A percentile compares a stretch with the other conserved stretches of the same genome.
Conservation (phyloP, 805 yeast species). For the Candida krabiensis region DNA sequence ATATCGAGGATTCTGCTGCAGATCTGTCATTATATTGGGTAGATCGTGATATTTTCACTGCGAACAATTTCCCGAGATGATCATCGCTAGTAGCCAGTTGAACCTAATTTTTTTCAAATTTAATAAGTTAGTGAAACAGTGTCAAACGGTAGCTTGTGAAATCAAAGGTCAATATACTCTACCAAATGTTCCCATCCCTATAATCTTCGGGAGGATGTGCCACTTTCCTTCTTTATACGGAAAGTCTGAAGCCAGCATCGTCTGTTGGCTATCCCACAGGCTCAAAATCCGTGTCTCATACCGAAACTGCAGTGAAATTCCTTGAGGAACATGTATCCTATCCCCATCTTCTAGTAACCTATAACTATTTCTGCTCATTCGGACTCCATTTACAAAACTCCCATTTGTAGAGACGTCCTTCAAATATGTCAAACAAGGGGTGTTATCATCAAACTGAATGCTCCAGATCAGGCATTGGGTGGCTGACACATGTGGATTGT, state of each 20-base stretch:
- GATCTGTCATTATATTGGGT: conserved; percentile 27
- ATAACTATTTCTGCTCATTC: conserved; percentile 29
- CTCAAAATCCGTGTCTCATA: conserved; percentile 13
- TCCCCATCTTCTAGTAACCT: conserved; percentile 38
- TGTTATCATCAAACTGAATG: conserved; percentile 46
- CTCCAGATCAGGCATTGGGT: conserved; percentile 42
- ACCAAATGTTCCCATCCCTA: conserved; percentile 63
- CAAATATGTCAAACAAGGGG: conserved; percentile 47
- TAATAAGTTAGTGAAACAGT: too few species aligned
- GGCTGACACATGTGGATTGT: conserved; percentile 42
- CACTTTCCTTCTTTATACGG: conserved; percentile 33
- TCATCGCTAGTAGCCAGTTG: conserved; percentile 32
- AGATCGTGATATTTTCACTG: conserved; percentile 51
- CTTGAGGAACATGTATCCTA: conserved; percentile 36
- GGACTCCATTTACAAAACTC: conserved; percentile 40
- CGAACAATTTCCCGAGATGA: conserved; percentile 36
- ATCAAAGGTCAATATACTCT: conserved; percentile 37
- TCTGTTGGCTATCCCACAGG: conserved; percentile 4
- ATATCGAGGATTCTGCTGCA: conserved; percentile 43
- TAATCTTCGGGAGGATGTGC: conserved; percentile 39
- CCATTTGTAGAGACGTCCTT: conserved; percentile 56
- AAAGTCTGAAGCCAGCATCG: background rate
- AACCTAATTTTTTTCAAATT: conserved; percentile 22
- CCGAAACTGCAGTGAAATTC: conserved; percentile 17
- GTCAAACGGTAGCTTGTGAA: conserved; percentile 2